Percentiles rank a stretch among this genome's conserved stretches.
Evolutionary conservation across 176 grass and related monocot genomes (phyloP).

Genomic region (Oryza glumipatula): DNA sequence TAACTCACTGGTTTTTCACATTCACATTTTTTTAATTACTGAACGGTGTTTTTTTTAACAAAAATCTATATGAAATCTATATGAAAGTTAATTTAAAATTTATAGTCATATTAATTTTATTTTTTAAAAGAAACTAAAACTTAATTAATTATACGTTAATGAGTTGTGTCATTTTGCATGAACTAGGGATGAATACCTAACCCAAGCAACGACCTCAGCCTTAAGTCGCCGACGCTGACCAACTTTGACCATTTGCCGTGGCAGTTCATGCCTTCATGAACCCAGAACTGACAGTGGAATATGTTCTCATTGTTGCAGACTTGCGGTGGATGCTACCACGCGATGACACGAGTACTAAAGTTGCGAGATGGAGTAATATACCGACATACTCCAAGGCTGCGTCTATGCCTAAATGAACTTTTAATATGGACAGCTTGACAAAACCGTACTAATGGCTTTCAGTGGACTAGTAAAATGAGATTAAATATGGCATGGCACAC

Average conservation of each 20-base stretch:
- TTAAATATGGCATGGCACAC: constrained; percentile 3
- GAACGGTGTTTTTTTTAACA: too few relatives aligned
- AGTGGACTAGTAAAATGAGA: background rate
- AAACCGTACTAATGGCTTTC: background rate
- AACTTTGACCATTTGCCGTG: constrained; percentile 20
- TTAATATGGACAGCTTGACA: background rate
- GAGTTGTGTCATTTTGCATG: too few relatives aligned
- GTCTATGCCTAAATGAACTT: background rate
- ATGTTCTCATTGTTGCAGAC: constrained; percentile 16
- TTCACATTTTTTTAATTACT: too few relatives aligned
- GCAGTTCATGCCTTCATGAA: background rate
- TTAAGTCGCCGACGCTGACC: background rate
- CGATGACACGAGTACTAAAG: background rate
- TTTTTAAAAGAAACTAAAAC: too few relatives aligned
- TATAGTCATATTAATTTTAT: too few relatives aligned
- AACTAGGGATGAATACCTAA: too few relatives aligned
- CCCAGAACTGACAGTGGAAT: background rate
- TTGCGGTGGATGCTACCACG: background rate
- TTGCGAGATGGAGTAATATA: background rate
- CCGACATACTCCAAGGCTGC: background rate
- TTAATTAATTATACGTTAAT: too few relatives aligned
- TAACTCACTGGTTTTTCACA: too few relatives aligned
- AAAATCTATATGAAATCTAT: too few relatives aligned
- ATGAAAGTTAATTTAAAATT: too few relatives aligned
- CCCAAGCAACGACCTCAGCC: too few relatives aligned